Percentiles rank a stretch among this genome's conserved stretches.
Evolutionary conservation across 805 yeast species (phyloP).

Genomic region (Grigorovia yakushimaensis): DNA sequence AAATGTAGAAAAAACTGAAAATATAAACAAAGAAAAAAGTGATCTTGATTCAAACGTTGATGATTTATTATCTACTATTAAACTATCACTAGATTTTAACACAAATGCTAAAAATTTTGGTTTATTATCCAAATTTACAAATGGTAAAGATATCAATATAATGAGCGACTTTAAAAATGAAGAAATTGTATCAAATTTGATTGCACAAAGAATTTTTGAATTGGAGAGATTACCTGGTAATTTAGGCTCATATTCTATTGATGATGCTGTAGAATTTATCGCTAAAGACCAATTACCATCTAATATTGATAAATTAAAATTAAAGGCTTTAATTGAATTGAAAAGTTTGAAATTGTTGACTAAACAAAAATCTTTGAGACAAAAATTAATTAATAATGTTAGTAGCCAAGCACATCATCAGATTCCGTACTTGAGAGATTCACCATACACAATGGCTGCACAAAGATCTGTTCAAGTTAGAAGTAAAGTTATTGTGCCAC

Average conservation of each 20-base stretch:
- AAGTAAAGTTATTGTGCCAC: slow-evolving; percentile 59
- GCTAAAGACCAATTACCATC: slow-evolving; percentile 38
- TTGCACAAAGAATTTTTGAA: slow-evolving; percentile 48
- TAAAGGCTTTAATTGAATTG: slow-evolving; percentile 60
- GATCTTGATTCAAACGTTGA: slow-evolving; percentile 1
- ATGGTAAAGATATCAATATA: slow-evolving; percentile 16
- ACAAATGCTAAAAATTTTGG: slow-evolving; percentile 25
- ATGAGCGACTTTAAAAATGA: slow-evolving; percentile 47
- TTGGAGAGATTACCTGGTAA: slow-evolving; percentile 62
- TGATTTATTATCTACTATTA: slow-evolving; percentile 12
- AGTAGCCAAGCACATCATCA: slow-evolving; percentile 49
- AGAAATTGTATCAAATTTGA: slow-evolving; percentile 41
- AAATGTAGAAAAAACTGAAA: not conserved
- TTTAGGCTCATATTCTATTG: slow-evolving; percentile 46
- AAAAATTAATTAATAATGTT: slow-evolving; percentile 42
- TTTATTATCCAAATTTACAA: slow-evolving; percentile 22
- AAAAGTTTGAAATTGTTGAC: slow-evolving; percentile 56
- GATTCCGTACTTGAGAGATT: slow-evolving; percentile 40
- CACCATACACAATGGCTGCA: slow-evolving; percentile 53
- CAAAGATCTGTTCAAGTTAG: slow-evolving; percentile 60
- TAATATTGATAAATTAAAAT: slow-evolving; percentile 47
- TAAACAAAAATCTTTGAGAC: slow-evolving; percentile 62
- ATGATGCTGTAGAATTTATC: slow-evolving; percentile 33
- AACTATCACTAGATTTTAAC: slow-evolving; percentile 23
- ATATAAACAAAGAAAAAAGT: no score